phyloP scores from a whole-genome alignment of 306 rosid species.

The Abrus precatorius region DNA sequence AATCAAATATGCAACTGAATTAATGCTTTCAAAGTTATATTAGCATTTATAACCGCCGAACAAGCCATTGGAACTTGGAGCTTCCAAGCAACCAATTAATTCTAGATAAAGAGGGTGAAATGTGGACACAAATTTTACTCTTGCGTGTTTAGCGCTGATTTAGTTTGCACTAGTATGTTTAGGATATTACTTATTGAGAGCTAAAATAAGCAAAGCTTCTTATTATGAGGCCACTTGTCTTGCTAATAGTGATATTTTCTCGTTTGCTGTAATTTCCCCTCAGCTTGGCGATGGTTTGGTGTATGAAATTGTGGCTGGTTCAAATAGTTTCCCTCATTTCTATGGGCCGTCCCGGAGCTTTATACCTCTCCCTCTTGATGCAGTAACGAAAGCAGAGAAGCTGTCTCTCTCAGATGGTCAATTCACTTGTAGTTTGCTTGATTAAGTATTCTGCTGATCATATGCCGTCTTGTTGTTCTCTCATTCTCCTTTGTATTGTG shows the following conservation, averaged over 20 bases:
- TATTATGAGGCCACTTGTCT: conserved; percentile 13
- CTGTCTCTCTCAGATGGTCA: conserved; percentile 63
- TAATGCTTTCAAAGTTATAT: not conserved
- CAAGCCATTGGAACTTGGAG: not conserved
- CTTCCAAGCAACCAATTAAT: not conserved
- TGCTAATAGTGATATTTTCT: conserved; percentile 20
- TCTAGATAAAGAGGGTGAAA: not conserved
- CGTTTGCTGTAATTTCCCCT: not conserved
- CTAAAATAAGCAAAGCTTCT: conserved; percentile 20
- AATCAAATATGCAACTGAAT: conserved; percentile 3
- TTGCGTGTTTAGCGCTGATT: not conserved
- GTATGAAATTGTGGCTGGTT: conserved; percentile 76
- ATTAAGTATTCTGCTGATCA: conserved; percentile 38
- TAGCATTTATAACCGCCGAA: not conserved
- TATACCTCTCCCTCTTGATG: conserved; percentile 70
- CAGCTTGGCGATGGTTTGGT: conserved; percentile 93
- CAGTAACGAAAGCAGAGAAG: conserved; percentile 77
- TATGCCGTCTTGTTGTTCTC: conserved; percentile 8
- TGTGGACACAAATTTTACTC: not conserved
- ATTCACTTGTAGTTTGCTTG: conserved; percentile 74
- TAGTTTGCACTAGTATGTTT: conserved; percentile 6
- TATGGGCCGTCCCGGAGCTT: conserved; percentile 87
- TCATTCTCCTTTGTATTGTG: conserved; percentile 24
- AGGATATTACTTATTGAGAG: not conserved
- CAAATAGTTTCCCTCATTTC: conserved; percentile 84